Conservation (phyloP, 2,329 filamentous ascomycete genomes). For the Botryotinia globosa region DNA sequence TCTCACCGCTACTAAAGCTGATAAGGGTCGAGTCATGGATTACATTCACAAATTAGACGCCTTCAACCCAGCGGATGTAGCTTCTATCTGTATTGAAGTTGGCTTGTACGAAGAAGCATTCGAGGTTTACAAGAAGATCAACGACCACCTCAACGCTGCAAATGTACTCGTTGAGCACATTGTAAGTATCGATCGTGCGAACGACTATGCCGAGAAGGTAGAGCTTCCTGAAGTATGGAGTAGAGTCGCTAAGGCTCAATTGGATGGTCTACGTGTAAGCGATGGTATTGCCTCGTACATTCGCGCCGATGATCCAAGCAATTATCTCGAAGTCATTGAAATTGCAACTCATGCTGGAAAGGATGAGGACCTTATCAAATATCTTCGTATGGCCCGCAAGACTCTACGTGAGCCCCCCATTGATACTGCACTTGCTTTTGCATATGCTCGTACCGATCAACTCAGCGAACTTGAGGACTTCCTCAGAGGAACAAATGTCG, state of each 20-base stretch:
- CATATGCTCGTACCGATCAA: conserved; percentile 87
- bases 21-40: conserved; percentile 90
- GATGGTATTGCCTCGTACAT: conserved; percentile 98
- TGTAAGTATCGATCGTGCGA: conserved; percentile 95
- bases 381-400: conserved; percentile 94
- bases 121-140: conserved; percentile 97
- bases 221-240: conserved; percentile 97
- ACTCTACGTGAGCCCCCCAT: conserved; percentile 90
- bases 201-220: conserved; percentile 91
- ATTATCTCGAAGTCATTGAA: conserved; percentile 95
- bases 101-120: conserved; percentile 96
- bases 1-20: conserved; percentile 93
- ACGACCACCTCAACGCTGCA: conserved; percentile 80
- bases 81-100: conserved; percentile 87
- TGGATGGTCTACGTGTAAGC: conserved; percentile 88
- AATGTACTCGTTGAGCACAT: conserved; percentile 94
- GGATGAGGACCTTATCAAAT: conserved; percentile 96
- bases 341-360: conserved; percentile 93
- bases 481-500: conserved; percentile 86
- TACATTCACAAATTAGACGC: conserved; percentile 90
- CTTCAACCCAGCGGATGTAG: conserved; percentile 91
- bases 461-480: conserved; percentile 95
- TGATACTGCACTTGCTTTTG: conserved; percentile 91
- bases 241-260: conserved; percentile 94
- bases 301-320: conserved; percentile 86